These are phyloP conservation scores for Globisporangium lucens DNA, from an alignment of 352 stramenopile species.

Conservation along the genomic window DNA sequence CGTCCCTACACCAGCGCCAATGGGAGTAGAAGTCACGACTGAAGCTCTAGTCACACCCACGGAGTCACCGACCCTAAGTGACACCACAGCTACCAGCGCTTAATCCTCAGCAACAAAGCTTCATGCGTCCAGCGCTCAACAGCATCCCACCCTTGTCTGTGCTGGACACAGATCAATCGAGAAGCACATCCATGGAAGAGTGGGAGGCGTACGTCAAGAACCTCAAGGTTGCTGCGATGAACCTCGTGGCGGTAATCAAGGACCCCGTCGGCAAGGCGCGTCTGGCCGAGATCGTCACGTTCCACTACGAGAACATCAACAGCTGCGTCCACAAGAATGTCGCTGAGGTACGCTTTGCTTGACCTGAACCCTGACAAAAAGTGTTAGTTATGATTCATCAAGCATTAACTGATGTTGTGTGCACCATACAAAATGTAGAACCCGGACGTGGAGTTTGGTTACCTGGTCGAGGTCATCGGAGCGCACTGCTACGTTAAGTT, in stretches of 20 bases:
- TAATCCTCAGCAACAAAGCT: not conserved
- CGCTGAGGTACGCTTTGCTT: constrained; percentile 12
- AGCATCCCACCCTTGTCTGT: not conserved
- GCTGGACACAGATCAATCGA: not conserved
- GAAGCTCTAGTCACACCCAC: not conserved
- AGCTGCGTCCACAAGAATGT: constrained; percentile 23
- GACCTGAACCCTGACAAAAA: not conserved
- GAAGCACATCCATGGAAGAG: not conserved
- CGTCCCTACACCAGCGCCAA: not conserved
- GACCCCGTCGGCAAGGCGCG: not conserved
- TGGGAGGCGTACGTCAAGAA: not conserved
- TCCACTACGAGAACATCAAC: constrained; percentile 32
- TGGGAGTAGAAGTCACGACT: not conserved
- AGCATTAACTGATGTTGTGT: not conserved
- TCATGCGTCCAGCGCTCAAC: not conserved
- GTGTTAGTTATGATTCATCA: not conserved
- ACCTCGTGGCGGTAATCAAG: not conserved
- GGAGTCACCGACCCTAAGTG: not conserved
- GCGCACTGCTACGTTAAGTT: constrained; percentile 41
- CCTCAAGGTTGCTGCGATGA: not conserved
- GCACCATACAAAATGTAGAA: constrained; percentile 4
- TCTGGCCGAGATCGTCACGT: constrained; percentile 19
- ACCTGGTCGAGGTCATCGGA: constrained; percentile 18
- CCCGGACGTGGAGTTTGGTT: constrained; percentile 3
- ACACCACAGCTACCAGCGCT: not conserved